Base-by-base conservation (phyloP, 1,284 basidiomycete species). In the Meira miltonrushii region DNA sequence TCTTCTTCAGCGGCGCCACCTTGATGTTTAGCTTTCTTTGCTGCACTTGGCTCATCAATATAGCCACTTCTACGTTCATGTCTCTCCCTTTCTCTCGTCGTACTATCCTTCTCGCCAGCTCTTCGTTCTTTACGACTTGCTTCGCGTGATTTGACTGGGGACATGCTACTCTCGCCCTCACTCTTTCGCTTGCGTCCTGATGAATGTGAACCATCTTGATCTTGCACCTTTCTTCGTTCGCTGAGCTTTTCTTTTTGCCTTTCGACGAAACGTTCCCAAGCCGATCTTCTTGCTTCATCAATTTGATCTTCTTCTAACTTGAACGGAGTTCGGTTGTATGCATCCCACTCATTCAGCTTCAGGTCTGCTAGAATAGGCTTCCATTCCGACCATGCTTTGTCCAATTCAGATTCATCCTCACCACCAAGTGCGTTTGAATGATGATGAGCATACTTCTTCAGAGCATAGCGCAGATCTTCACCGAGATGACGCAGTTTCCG, bases 391-490 rank as follows among this genome's bases (percentile, higher is more conserved):
- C 40, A 60, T 8, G 15, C n/a, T 11, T 39, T 44, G 48, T 19
- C 28, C 19, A 41, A 54, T 23, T 33, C 39, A 15, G 57, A 54
- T 41, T 58, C 57, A 15, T 39, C 17, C 10, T 39, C 41, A 4
- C 28, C 28, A 33, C 28, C 28, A 19, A 39, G 25, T n/a, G 54
- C 4, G 19, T 21, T 25, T 46, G 47, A 23, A 23, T 33, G 46
- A 25, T 47, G 37, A 11, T 51, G 55, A 10, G 50, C 41, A 15
- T 13, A 13, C 74, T 94, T 93, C 80, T 90, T 92, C 64, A 97
- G 83, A 0, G 92, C 95, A 78, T 97, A 96, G 2, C 95, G 88
- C 39, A 98, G 82, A 73, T 98, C 95, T 75, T 99, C 94, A 72
- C 95, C 90, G 58, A 89, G 80, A 77, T 95, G 89, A 21, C 94